Evolutionary conservation across 805 yeast species (phyloP), one percentile per base, ranked within the genome.

Genomic region (Pichia insulana): DNA sequence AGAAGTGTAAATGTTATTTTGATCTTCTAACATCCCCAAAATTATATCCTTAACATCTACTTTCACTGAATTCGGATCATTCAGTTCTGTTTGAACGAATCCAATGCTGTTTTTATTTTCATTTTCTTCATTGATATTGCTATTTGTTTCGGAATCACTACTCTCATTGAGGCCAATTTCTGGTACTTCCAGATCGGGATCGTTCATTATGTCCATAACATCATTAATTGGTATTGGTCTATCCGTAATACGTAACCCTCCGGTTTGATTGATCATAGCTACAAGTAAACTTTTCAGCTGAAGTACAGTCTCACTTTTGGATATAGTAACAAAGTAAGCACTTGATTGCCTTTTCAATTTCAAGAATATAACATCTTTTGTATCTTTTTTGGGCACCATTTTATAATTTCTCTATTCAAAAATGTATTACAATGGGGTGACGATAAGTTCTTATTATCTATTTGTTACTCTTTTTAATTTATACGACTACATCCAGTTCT

Each of bases 11-110:
- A 53, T 50, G 33, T 53, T 53, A 8, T 38, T 38, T 26, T 54
- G 57, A 44, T 69, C 70, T 39, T 59, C 61, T 0, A 74, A 72
- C n/a, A 63, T 41, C 0, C 74, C 78, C 13, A 73, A 43, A 41
- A 50, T 56, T 15, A 73, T 52, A 26, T 58, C 58, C 4, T 43
- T 43, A 10, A 54, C 34, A 33, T 48, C 46, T 33, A 56, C 50
- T n/a, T 53, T 52, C 15, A 49, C 18, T 20, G 50, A 41, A 7
- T 48, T 44, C 19, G 48, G 47, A 32, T 53, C 50, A 12, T 37
- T 43, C 17, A 8, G 18, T 11, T 16, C 35, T 5, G 35, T 32
- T 12, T 16, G 12, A 12, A 8, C 7, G 4, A 18, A 32, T 38
- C 18, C 37, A 57, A 30, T 52, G 54, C 40, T 41, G 44, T 36